A percentile compares a stretch with the other conserved stretches of the same genome.
phyloP scores from a whole-genome alignment of 2,329 filamentous ascomycete species.

The Paradendryphiella salina region DNA sequence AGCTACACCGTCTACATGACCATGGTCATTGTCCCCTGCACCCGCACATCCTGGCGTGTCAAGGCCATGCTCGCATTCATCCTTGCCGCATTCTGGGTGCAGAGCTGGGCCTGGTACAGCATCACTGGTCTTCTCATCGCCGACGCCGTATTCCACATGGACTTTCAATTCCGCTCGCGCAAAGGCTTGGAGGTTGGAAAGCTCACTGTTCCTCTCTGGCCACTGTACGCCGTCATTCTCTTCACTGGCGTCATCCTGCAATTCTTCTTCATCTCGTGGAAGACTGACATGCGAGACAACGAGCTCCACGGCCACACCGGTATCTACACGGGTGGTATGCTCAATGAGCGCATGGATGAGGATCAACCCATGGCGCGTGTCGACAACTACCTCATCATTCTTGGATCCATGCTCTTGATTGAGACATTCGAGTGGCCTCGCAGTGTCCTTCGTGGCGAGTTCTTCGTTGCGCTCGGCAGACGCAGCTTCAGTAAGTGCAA shows the following conservation, averaged over 20 bases:
- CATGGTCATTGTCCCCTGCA: slow-evolving; percentile 54
- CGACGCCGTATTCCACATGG: slow-evolving; percentile 50
- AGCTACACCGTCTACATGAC: slow-evolving; percentile 55
- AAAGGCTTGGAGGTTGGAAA: slow-evolving; percentile 21
- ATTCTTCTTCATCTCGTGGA: slow-evolving; percentile 51
- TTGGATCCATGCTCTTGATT: slow-evolving; percentile 49
- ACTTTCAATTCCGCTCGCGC: slow-evolving; percentile 37
- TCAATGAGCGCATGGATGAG: slow-evolving; percentile 44
- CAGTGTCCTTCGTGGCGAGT: slow-evolving; percentile 39
- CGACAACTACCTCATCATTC: slow-evolving; percentile 52
- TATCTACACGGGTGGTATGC: slow-evolving; percentile 45
- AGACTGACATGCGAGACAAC: slow-evolving; percentile 40
- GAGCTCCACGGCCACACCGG: slow-evolving; percentile 51
- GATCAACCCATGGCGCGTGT: slow-evolving; percentile 46
- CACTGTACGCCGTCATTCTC: slow-evolving; percentile 38
- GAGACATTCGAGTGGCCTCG: slow-evolving; percentile 48
- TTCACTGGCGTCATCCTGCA: slow-evolving; percentile 47
- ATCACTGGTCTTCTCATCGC: slow-evolving; percentile 55
- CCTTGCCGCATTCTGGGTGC: slow-evolving; percentile 53
- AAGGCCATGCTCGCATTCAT: slow-evolving; percentile 49
- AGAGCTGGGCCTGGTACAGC: slow-evolving; percentile 54
- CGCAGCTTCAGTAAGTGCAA: slow-evolving; percentile 51
- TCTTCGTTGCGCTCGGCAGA: slow-evolving; percentile 48
- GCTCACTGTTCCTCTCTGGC: slow-evolving; percentile 33
- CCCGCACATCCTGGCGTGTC: slow-evolving; percentile 49